Evolutionary conservation across 805 yeast species (phyloP), one percentile per base, ranked within the genome.

Genomic region (Wickerhamomyces ciferrii): DNA sequence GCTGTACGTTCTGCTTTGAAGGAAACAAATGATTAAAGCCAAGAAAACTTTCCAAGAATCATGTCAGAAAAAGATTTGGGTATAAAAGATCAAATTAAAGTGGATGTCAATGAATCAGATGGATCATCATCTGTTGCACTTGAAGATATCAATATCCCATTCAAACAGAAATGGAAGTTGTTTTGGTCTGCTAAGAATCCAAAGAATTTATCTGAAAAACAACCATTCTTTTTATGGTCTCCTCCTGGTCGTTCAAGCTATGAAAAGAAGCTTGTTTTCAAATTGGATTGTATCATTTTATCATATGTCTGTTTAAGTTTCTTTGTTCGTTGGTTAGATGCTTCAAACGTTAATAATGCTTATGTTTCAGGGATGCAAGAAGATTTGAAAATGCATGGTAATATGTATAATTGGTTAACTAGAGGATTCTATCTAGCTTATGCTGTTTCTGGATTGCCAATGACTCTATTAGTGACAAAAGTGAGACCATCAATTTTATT

Each of bases 301-400:
- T 24, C 48, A 4, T 45, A 45, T 38, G 55, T 53, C 38, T 51
- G 53, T 39, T 27, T 54, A 5, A 46, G 55, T 7, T 54, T 47
- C 45, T 53, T 54, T 46, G 48, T 49, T 32, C 45, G 53, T 35
- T 53, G 49, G 25, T 35, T 53, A 21, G 57, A 53, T 39, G 42
- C 47, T 20, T 29, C 52, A 17, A 52, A 53, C 35, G 39, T 53
- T 21, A 29, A 29, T 29, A 76, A 79, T 53, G 84, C 84, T 3
- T 80, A 77, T 51, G 75, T 74, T 35, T 68, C 75, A 32, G 79
- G 81, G 5, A 66, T 80, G 71, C 60, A 70, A 48, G 75, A 71
- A 50, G 75, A 65, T 32, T 64, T 79, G 32, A 67, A 68, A 5
- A 69, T 81, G 69, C 51, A 66, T 42, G 82, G 82, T n/a, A 14